Conservation (phyloP, 176 grass and related monocot genomes). For the Ensete glaucum region DNA sequence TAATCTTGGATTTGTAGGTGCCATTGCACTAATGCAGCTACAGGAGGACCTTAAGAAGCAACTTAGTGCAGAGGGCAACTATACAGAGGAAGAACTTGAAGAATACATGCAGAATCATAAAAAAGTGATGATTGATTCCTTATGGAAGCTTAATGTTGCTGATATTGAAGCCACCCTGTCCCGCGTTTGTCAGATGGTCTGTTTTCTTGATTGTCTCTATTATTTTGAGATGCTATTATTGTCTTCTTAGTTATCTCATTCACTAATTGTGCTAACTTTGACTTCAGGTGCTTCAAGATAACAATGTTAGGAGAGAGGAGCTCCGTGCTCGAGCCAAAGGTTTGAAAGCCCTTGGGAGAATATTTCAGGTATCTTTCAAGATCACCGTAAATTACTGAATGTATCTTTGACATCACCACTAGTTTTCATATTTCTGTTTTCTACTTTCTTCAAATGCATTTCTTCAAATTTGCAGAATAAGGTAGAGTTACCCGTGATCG, state of each 20-base stretch:
- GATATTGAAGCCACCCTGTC: conserved; percentile 94
- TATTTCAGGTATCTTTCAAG: conserved; percentile 65
- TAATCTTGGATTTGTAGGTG: conserved; percentile 42
- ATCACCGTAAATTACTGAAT: neutral
- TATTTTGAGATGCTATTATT: neutral
- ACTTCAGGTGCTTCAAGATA: conserved; percentile 79
- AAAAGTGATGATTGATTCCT: conserved; percentile 88
- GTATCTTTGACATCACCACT: neutral
- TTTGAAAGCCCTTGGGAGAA: conserved; percentile 84
- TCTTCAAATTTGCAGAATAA: neutral
- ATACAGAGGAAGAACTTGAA: conserved; percentile 71
- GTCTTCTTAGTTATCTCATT: neutral
- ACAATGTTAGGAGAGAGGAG: conserved; percentile 60
- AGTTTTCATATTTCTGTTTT: neutral
- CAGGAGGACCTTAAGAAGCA: conserved; percentile 82
- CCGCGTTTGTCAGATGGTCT: conserved; percentile 92
- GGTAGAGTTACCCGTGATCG: neutral
- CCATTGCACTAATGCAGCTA: conserved; percentile 95
- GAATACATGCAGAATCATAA: conserved; percentile 78
- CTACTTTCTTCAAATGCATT: neutral
- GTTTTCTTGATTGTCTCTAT: conserved; percentile 4
- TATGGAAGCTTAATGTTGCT: conserved; percentile 99
- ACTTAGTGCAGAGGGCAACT: conserved; percentile 62
- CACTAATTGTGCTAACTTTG: neutral
- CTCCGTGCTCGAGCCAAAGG: conserved; percentile 82